phyloP scores from a whole-genome alignment of 2,329 filamentous ascomycete species.

The Aspergillus sp. region DNA sequence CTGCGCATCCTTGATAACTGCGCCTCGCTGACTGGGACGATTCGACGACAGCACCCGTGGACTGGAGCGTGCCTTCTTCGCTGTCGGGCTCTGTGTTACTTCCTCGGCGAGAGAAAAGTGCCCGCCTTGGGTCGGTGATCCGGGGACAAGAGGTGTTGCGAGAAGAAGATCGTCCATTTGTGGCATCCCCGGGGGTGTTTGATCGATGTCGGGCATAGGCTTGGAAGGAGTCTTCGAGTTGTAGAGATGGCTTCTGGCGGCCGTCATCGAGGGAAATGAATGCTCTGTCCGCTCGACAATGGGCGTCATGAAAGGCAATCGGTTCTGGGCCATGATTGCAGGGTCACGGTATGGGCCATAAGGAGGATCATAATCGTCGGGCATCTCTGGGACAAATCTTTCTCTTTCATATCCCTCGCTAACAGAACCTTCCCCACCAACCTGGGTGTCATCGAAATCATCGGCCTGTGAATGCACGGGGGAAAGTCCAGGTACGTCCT shows the following conservation, averaged over 20 bases:
- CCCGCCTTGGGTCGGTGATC: conserved; percentile 50
- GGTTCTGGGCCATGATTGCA: conserved; percentile 75
- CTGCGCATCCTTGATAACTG: conserved; percentile 74
- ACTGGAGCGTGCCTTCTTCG: conserved; percentile 29
- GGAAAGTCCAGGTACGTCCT: conserved; percentile 55
- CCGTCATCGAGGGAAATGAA: conserved; percentile 63
- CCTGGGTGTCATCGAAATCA: conserved; percentile 22
- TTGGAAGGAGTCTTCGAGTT: conserved; percentile 75
- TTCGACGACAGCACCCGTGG: conserved; percentile 15
- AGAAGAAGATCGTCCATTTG: conserved; percentile 46
- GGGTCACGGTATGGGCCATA: conserved; percentile 77
- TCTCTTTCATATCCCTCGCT: conserved; percentile 35
- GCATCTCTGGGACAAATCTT: conserved; percentile 60
- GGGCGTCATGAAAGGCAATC: conserved; percentile 96
- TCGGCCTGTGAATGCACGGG: conserved; percentile 13
- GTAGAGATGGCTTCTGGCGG: conserved; percentile 53
- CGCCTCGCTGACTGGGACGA: conserved; percentile 37
- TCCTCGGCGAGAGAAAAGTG: conserved; percentile 29
- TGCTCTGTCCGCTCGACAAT: conserved; percentile 94
- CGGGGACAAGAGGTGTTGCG: conserved; percentile 69
- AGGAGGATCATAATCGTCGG: conserved; percentile 80
- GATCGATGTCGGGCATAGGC: conserved; percentile 23
- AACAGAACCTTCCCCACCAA: conserved; percentile 18
- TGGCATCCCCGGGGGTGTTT: conserved; percentile 23
- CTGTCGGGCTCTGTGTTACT: conserved; percentile 31